Conservation (phyloP, 75 land plant genomes). For the Picea glauca region DNA sequence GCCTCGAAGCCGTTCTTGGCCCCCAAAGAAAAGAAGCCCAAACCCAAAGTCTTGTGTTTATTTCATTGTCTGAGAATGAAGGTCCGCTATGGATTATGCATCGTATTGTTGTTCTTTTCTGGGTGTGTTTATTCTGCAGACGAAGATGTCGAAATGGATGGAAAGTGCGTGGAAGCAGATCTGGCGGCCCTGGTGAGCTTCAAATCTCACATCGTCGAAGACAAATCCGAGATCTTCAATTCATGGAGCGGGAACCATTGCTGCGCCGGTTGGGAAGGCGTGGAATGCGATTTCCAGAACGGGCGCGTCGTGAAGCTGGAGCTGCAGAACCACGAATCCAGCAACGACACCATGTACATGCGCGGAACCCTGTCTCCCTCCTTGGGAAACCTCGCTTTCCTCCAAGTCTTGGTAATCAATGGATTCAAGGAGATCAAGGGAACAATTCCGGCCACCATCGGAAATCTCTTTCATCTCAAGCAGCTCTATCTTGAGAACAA, state of each 20-base stretch:
- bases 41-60: background rate
- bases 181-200: conserved; percentile 42
- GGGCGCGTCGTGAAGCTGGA: conserved; percentile 44
- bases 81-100: background rate
- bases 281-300: conserved; percentile 36
- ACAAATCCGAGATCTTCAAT: conserved; percentile 43
- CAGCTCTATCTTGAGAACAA: conserved; percentile 58
- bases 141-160: conserved; percentile 7
- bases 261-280: conserved; percentile 69
- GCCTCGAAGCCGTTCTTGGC: background rate
- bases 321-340: conserved; percentile 25
- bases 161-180: conserved; percentile 34
- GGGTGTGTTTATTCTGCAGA: background rate
- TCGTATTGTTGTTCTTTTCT: background rate
- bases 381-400: conserved; percentile 34
- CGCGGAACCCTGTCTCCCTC: conserved; percentile 54
- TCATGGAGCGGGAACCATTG: conserved; percentile 55
- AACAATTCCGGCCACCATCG: conserved; percentile 51
- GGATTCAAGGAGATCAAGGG: conserved; percentile 75
- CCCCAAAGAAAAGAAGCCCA: background rate
- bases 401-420: conserved; percentile 45
- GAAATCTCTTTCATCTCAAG: conserved; percentile 47
- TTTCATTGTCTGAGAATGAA: background rate
- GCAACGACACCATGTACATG: conserved; percentile 28
- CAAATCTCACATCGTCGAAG: conserved; percentile 45